Percentiles rank a stretch among this genome's conserved stretches.
phyloP scores from a whole-genome alignment of 257 asterid genomes.

The Parsonsia alboflavescens region DNA sequence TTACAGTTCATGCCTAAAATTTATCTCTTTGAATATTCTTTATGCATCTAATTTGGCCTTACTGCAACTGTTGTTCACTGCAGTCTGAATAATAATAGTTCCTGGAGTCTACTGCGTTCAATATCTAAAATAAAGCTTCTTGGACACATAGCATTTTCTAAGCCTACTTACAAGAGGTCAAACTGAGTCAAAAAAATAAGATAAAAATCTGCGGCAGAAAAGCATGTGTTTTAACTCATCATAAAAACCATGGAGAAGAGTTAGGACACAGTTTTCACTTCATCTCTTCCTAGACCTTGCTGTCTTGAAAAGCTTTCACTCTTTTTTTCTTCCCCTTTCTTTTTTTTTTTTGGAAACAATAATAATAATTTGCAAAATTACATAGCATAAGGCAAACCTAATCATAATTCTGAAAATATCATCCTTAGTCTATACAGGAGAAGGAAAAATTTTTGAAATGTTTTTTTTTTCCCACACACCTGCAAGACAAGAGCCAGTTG shows the following conservation, averaged over 20 bases:
- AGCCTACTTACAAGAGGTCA: not conserved
- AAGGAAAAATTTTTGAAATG: not conserved
- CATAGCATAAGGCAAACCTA: not conserved
- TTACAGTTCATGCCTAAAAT: not conserved
- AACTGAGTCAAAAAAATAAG: too few species aligned
- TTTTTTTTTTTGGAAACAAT: not conserved
- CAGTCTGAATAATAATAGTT: too few species aligned
- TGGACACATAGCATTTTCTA: not conserved
- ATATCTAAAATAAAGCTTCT: not conserved
- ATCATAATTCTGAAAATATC: not conserved
- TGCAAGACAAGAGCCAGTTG: not conserved
- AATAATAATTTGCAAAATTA: not conserved
- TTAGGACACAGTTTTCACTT: not conserved
- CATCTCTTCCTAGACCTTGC: not conserved
- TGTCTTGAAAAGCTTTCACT: not conserved
- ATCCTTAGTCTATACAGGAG: not conserved
- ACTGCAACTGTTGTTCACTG: not conserved
- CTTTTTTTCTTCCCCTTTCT: too few species aligned
- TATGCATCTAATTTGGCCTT: not conserved
- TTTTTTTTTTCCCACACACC: not conserved
- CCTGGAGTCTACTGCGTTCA: not conserved
- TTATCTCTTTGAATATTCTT: not conserved
- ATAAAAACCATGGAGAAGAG: not conserved
- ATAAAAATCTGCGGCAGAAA: not conserved
- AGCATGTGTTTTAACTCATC: not conserved